phyloP scores from a whole-genome alignment of 345 rosid genomes.

The Eucalyptus dawsonii region DNA sequence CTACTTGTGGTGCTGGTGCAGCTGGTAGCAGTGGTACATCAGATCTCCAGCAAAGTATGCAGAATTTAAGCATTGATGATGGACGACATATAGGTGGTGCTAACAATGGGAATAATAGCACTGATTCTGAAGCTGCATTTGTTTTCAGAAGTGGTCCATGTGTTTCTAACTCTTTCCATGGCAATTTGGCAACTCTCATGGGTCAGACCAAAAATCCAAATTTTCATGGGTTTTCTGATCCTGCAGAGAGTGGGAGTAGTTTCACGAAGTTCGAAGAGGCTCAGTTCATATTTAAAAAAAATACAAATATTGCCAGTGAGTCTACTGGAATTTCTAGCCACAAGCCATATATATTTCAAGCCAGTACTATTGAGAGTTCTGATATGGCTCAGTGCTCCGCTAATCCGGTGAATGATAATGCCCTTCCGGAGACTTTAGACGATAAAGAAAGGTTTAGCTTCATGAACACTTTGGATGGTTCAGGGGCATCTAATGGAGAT shows the following conservation, averaged over 20 bases:
- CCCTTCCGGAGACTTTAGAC: neutral
- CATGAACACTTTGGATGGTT: neutral
- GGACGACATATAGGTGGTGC: conserved; percentile 1
- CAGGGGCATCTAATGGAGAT: conserved; percentile 13
- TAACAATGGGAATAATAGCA: neutral
- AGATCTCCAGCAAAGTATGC: conserved; percentile 22
- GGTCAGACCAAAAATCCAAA: neutral
- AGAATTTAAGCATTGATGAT: conserved; percentile 32
- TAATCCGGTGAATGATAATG: neutral
- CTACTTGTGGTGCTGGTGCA: neutral
- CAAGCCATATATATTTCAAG: conserved; percentile 10
- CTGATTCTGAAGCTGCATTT: conserved; percentile 7
- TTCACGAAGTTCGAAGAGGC: neutral
- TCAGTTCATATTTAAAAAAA: neutral
- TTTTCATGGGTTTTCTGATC: neutral
- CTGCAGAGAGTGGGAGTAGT: neutral
- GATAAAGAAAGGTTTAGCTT: conserved; percentile 8
- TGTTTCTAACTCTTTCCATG: conserved; percentile 4
- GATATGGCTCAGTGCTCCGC: neutral
- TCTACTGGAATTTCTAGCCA: conserved; percentile 5
- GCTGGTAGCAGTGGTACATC: neutral
- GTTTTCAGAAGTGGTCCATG: conserved; percentile 20
- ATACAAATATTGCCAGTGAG: neutral
- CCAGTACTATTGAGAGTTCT: conserved; percentile 1
- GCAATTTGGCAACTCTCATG: neutral